These are phyloP conservation scores for Cercospora zeae-maydis DNA, from an alignment of 2,329 filamentous ascomycete genomes.

Conservation along the genomic window DNA sequence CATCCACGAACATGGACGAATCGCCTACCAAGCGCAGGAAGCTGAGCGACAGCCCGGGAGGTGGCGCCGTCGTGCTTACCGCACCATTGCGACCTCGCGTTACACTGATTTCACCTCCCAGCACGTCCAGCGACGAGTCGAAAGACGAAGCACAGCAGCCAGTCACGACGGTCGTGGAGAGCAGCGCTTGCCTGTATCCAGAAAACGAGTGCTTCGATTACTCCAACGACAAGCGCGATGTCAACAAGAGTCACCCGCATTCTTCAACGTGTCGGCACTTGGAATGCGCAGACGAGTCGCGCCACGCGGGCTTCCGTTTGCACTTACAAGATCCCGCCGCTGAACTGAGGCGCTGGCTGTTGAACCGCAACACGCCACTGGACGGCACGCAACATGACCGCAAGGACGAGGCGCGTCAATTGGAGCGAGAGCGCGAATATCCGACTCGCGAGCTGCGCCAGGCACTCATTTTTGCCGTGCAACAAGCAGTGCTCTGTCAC, in stretches of 20 bases:
- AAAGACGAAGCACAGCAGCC: not conserved
- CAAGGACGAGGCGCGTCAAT: not conserved
- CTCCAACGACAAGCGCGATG: not conserved
- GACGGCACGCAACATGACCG: not conserved
- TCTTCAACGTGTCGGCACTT: not conserved
- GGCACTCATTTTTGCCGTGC: not conserved
- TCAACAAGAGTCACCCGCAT: not conserved
- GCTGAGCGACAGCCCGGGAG: not conserved
- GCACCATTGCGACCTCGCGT: not conserved
- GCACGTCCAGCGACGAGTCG: not conserved
- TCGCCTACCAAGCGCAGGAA: conserved; percentile 8
- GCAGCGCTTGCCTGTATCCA: not conserved
- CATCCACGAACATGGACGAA: not conserved
- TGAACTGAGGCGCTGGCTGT: not conserved
- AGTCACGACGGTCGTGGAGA: not conserved
- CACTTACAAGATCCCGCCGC: not conserved
- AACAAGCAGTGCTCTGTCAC: not conserved
- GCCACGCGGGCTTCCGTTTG: not conserved
- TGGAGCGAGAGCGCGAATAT: not conserved
- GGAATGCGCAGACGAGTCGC: not conserved
- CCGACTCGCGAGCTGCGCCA: not conserved
- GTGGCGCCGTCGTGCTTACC: not conserved
- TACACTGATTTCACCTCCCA: not conserved
- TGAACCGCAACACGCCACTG: not conserved
- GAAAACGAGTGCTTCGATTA: not conserved